Evolutionary conservation across 108 stramenopile species (phyloP).

Genomic region (Cyclotella choctawhatcheeana): DNA sequence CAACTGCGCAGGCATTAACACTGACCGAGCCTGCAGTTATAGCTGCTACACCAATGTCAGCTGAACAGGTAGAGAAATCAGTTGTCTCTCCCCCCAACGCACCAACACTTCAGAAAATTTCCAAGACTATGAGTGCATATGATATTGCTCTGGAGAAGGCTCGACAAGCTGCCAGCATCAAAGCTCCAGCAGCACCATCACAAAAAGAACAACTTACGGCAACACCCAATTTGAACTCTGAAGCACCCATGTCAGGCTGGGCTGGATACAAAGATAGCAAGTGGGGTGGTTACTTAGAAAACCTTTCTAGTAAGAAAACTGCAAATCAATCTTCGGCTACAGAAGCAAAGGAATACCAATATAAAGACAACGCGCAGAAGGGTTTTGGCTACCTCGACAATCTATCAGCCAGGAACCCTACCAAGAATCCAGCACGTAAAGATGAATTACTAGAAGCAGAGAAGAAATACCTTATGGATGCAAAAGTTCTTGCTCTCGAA

Average conservation of each 20-base stretch:
- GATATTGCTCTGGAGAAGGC: constrained; percentile 17
- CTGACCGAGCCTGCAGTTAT: not conserved
- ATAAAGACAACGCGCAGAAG: constrained; percentile 8
- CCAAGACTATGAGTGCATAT: constrained; percentile 33
- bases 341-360: not conserved
- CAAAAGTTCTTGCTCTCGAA: constrained; percentile 27
- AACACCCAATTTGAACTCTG: not conserved
- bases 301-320: constrained; percentile 21
- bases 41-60: not conserved
- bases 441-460: constrained; percentile 32
- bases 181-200: not conserved
- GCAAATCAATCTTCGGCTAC: not conserved
- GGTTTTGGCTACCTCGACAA: constrained; percentile 24
- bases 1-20: not conserved
- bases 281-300: constrained; percentile 41
- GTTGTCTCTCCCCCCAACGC: constrained; percentile 1
- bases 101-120: not conserved
- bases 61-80: not conserved
- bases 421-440: constrained; percentile 12
- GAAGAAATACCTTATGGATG: constrained; percentile 33
- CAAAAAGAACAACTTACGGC: not conserved
- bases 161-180: not conserved
- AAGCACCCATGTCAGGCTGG: constrained; percentile 38
- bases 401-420: constrained; percentile 6
- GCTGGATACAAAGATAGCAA: constrained; percentile 30